These are phyloP conservation scores for Colletotrichum liaoningense DNA, from an alignment of 2,329 filamentous ascomycete genomes.

Conservation along the genomic window DNA sequence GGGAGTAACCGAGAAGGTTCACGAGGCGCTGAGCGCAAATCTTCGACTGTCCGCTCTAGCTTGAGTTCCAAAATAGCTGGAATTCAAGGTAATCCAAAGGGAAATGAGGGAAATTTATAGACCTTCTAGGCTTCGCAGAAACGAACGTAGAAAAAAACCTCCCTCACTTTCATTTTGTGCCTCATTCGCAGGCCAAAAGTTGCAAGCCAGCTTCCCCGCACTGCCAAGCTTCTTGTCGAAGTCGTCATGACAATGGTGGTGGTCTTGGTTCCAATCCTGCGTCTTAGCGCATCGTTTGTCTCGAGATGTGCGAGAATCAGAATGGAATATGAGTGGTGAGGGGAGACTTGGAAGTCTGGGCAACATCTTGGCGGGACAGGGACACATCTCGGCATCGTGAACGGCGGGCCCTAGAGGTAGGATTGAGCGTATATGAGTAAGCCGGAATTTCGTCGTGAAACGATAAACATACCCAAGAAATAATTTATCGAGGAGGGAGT, in stretches of 20 bases:
- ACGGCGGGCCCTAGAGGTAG: not conserved
- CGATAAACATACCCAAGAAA: too few relatives aligned
- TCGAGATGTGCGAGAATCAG: not conserved
- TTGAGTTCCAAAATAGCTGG: fast-evolving
- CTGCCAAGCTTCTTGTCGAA: not conserved
- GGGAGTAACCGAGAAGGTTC: not conserved
- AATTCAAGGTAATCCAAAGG: fast-evolving
- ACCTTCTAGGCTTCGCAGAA: not conserved
- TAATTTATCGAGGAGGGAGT: not conserved
- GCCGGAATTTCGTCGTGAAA: too few relatives aligned
- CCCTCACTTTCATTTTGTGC: not conserved
- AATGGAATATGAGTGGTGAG: not conserved
- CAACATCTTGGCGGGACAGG: not conserved
- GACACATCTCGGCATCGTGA: not conserved
- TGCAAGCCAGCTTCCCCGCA: not conserved
- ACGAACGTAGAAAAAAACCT: not conserved
- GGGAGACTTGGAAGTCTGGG: not conserved
- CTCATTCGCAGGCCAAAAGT: not conserved
- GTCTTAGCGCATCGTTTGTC: not conserved
- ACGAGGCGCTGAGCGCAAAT: not conserved
- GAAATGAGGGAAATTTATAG: not conserved
- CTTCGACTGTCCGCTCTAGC: not conserved
- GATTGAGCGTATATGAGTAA: not conserved
- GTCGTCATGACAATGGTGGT: not conserved
- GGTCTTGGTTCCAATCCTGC: not conserved